phyloP scores from a whole-genome alignment of 2,329 filamentous ascomycete species.

The Hymenoscyphus infarciens region DNA sequence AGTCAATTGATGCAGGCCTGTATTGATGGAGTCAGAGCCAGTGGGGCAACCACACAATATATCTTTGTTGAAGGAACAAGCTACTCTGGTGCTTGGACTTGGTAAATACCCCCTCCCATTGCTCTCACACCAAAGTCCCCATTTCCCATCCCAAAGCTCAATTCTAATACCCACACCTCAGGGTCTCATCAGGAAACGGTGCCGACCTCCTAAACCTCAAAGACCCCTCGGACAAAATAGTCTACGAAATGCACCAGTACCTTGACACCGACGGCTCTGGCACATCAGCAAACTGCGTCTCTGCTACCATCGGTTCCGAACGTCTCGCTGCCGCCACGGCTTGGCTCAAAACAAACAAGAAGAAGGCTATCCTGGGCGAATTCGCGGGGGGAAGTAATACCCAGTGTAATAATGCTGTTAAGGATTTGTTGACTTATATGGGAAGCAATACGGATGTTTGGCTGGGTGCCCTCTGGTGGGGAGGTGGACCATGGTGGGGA shows the following conservation, averaged over 20 bases:
- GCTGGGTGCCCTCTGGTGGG: constrained; percentile 49
- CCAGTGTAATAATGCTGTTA: constrained; percentile 47
- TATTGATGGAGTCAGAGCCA: constrained; percentile 42
- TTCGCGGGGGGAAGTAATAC: constrained; percentile 50
- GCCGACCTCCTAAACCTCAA: constrained; percentile 43
- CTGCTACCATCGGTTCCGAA: constrained; percentile 49
- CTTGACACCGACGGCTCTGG: constrained; percentile 54
- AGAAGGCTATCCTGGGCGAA: constrained; percentile 51
- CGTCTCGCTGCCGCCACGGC: constrained; percentile 48
- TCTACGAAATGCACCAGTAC: constrained; percentile 63
- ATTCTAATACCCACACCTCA: background rate
- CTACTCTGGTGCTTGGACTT: constrained; percentile 29
- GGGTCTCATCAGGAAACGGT: constrained; percentile 38
- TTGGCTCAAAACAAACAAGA: constrained; percentile 52
- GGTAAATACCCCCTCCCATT: constrained; percentile 11
- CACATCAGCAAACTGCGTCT: constrained; percentile 48
- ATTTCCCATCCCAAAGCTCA: background rate
- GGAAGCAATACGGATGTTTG: constrained; percentile 49
- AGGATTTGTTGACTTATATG: constrained; percentile 47
- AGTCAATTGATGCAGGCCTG: constrained; percentile 42
- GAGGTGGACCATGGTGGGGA: constrained; percentile 49
- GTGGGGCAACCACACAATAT: constrained; percentile 47
- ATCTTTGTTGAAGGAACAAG: constrained; percentile 55
- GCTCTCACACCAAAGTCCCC: background rate
- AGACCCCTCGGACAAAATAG: constrained; percentile 50